Evolutionary conservation across 176 grass and related monocot genomes (phyloP), one percentile per base, ranked within the genome.

Genomic region (Paspalum notatum): DNA sequence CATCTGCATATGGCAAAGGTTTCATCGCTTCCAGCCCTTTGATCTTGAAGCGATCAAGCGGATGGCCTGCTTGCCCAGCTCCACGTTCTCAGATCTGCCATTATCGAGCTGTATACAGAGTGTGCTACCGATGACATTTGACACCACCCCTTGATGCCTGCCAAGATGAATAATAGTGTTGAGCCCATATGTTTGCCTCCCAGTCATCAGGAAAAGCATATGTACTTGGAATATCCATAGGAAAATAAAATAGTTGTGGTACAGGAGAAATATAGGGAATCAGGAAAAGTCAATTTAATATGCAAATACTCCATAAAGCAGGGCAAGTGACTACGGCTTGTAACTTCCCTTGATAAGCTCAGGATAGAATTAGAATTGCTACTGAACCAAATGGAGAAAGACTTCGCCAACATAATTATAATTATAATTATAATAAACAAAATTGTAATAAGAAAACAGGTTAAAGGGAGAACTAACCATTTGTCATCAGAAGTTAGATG

Each of bases 141-240:
- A 81, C 59, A 94, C 83, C 48, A 81, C 72, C 20, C 92, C 92
- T 82, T 89, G 89, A 84, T 91, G 79, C 92, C 92, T 94, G 83
- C 75, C 73, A 42, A 68, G 63, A 68, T 44, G 22, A 62, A 83
- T 16, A 53, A 20, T 10, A 62, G 38, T 10, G 32, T 55, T 32
- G 15, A 84, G 62, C 61, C 17, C 58, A 52, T 69, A 26, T 37
- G 18, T 54, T 12, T 52, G 22, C 6, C 54, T 15, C n/a, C 58
- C 37, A 50, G 12, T 49, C 13, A 81, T 72, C 5, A 82, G 17
- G 40, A 59, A 55, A 17, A 66, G 14, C 8, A n/a, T n/a, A n/a
- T n/a, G n/a, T n/a, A n/a, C n/a, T n/a, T n/a, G n/a, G n/a, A n/a
- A n/a, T n/a, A n/a, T n/a, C n/a, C n/a, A n/a, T n/a, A n/a, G n/a